Evolutionary conservation across 2,329 filamentous ascomycete species (phyloP), one percentile per base, ranked within the genome.

Genomic region (Colletotrichum falcatum): DNA sequence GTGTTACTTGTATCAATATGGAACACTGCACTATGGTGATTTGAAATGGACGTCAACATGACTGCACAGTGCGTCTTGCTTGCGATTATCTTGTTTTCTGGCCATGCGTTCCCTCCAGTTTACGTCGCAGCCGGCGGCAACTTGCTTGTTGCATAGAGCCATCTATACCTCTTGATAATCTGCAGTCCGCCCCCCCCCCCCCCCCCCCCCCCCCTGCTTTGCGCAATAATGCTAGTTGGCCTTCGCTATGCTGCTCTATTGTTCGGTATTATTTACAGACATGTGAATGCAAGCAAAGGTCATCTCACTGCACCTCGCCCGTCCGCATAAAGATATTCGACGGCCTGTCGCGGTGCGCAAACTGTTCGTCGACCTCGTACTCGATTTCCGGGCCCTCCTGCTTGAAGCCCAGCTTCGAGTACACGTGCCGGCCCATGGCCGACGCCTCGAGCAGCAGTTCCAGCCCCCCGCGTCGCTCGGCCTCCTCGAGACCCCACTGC

Each of bases 241-340:
- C 5, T 18, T 30, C 23, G 48, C n/a, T 26, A 2, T 16, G 35
- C 16, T 28, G 18, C 9, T 26, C 16, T 26, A 42, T 58, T 26
- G 3, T 42, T 23, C 18, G n/a, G 20, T 23, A 12, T 2, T 2
- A 4, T 35, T 16, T 23, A 14, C 3, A n/a, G 18, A 14, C 42
- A 7, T 33, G 12, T n/a, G 6, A n/a, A 14, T 23, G 39, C 26
- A 12, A 33, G 16, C 28, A n/a, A 8, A 33, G 7, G 7, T 16
- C n/a, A n/a, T n/a, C 30, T 44, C 37, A 39, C 16, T 70, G 46
- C 3, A n/a, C 49, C 26, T 23, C 48, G 3, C 76, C 74, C 6
- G 82, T 85, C 2, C 85, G 79, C 79, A 87, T 82, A 48, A 87
- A 86, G 0, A 86, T 49, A 72, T 86, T 86, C 0, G 83, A 77